phyloP scores from a whole-genome alignment of 441 rosid genomes.

The Raphanus hybrid region DNA sequence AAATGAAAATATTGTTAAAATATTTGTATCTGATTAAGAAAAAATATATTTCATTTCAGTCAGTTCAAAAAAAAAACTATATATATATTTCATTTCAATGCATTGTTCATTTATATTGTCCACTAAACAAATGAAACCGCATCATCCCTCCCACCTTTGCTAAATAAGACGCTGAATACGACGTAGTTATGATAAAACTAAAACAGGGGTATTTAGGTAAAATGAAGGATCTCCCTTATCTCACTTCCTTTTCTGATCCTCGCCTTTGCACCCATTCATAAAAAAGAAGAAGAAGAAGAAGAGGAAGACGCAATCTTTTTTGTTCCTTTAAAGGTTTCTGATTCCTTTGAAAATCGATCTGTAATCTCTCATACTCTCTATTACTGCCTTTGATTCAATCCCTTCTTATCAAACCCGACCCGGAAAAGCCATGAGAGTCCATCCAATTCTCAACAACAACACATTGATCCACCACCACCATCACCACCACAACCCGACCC shows the following conservation, averaged over 20 bases:
- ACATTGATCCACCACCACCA: slow-evolving; percentile 56
- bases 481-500: slow-evolving; percentile 42
- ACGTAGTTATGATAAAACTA: neutral
- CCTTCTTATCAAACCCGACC: slow-evolving; percentile 17
- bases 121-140: too few species aligned
- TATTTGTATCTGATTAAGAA: too few species aligned
- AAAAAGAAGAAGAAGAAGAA: neutral
- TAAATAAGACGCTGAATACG: too few species aligned
- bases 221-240: neutral
- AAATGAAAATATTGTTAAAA: too few species aligned
- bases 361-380: slow-evolving; percentile 13
- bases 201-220: neutral
- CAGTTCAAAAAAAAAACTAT: too few species aligned
- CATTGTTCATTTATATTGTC: too few species aligned
- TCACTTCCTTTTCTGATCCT: neutral
- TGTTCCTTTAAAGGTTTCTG: slow-evolving; percentile 29
- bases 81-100: too few species aligned
- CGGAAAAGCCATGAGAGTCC: slow-evolving; percentile 74
- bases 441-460: slow-evolving; percentile 64
- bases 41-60: too few species aligned
- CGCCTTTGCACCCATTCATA: neutral
- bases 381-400: slow-evolving; percentile 28
- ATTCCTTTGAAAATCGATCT: slow-evolving; percentile 9
- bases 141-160: too few species aligned
- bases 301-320: neutral